phyloP scores from a whole-genome alignment of 768 basidiomycete species.

The Tricholoma saponaceum region DNA sequence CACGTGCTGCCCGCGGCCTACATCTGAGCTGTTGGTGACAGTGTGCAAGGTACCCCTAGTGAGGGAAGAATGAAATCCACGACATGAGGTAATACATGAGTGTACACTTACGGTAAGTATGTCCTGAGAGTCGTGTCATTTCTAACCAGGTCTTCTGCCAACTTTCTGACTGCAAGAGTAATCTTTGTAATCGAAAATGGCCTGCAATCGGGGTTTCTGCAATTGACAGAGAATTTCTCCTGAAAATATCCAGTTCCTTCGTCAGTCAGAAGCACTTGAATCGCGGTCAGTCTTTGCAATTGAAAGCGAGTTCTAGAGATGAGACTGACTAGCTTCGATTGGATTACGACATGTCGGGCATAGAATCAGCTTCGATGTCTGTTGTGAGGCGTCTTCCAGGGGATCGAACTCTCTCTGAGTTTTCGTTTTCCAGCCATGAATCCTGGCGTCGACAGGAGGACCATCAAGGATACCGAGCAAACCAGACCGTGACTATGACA shows the following conservation, averaged over 20 bases:
- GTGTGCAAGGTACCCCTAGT: not conserved
- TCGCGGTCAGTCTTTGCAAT: not conserved
- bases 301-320: not conserved
- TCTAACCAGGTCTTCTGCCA: slow-evolving; percentile 8
- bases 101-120: slow-evolving; percentile 7
- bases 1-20: not conserved
- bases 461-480: not conserved
- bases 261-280: not conserved
- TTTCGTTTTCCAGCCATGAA: not conserved
- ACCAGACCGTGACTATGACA: not conserved
- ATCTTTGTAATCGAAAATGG: slow-evolving; percentile 1
- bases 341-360: slow-evolving; percentile 18
- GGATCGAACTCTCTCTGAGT: too few species aligned
- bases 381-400: slow-evolving; percentile 8
- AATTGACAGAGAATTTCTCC: slow-evolving; percentile 5
- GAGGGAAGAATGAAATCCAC: not conserved
- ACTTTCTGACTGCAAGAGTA: slow-evolving; percentile 5
- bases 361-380: slow-evolving; percentile 9
- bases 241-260: slow-evolving; percentile 12
- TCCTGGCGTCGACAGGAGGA: not conserved
- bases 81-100: too few species aligned
- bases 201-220: not conserved
- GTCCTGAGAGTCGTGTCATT: not conserved
- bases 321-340: slow-evolving; percentile 13
- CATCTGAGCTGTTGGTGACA: not conserved